Conservation (phyloP, 2,329 filamentous ascomycete species). For the Aspergillus sp. region DNA sequence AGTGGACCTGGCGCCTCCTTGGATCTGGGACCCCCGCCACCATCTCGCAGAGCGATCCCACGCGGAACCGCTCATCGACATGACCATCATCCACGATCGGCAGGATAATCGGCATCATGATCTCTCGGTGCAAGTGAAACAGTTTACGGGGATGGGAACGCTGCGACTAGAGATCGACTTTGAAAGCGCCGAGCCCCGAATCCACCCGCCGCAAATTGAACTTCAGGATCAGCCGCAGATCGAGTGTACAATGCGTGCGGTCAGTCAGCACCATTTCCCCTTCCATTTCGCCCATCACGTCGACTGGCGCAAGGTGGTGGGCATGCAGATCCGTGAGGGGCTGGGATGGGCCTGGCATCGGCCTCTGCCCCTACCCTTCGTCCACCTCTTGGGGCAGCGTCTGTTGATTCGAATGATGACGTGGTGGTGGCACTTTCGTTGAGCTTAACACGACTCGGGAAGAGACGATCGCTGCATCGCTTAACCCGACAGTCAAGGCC, state of each 20-base stretch:
- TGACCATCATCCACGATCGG: slow-evolving; percentile 12
- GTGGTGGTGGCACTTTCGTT: slow-evolving; percentile 13
- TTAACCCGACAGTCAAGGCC: background rate
- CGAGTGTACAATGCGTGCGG: slow-evolving; percentile 16
- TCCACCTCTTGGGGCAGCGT: slow-evolving; percentile 6
- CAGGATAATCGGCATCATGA: slow-evolving; percentile 9
- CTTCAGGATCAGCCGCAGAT: slow-evolving; percentile 16
- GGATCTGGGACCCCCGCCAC: slow-evolving; percentile 1
- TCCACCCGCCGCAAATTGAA: slow-evolving; percentile 16
- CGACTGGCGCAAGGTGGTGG: slow-evolving; percentile 17
- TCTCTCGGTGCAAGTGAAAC: slow-evolving; percentile 12
- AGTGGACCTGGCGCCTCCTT: slow-evolving; percentile 9
- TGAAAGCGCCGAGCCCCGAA: slow-evolving; percentile 10
- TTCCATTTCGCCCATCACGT: slow-evolving; percentile 20
- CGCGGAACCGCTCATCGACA: slow-evolving; percentile 11
- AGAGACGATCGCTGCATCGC: background rate
- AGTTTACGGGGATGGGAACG: slow-evolving; percentile 10
- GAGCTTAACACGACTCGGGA: background rate
- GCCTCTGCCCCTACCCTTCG: slow-evolving; percentile 12
- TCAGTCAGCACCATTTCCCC: slow-evolving; percentile 21
- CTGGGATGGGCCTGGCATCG: slow-evolving; percentile 15
- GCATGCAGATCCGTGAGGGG: slow-evolving; percentile 17
- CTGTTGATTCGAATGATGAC: slow-evolving; percentile 14
- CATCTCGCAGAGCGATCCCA: slow-evolving; percentile 3
- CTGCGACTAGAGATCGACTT: slow-evolving; percentile 16